A percentile compares a stretch with the other conserved stretches of the same genome.
Evolutionary conservation across 2,329 filamentous ascomycete genomes (phyloP).

Genomic region (Knufia petricola): DNA sequence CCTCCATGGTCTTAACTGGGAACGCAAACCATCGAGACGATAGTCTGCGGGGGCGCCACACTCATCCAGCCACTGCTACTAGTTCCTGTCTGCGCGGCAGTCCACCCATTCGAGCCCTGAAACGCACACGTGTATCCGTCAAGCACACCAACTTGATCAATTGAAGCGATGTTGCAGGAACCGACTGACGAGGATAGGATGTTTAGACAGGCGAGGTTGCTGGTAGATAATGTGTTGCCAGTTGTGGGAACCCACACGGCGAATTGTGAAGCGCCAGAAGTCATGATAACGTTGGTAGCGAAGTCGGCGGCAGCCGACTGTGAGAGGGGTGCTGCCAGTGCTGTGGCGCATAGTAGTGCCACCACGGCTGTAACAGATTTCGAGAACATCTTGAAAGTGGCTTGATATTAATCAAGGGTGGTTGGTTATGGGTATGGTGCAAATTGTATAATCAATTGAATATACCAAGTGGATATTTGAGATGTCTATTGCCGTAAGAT

Average conservation of each 20-base stretch:
- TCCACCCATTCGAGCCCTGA: constrained; percentile 22
- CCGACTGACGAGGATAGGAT: constrained; percentile 19
- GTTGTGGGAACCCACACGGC: constrained; percentile 20
- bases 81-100: constrained; percentile 12
- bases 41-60: constrained; percentile 22
- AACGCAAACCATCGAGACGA: constrained; percentile 3
- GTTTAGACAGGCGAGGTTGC: constrained; percentile 20
- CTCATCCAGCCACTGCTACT: constrained; percentile 18
- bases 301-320: constrained; percentile 12
- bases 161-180: constrained; percentile 19
- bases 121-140: constrained; percentile 30
- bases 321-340: constrained; percentile 11
- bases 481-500: too few species aligned
- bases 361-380: background rate
- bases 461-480: too few species aligned
- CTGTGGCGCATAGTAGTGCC: background rate
- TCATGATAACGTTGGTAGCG: constrained; percentile 21
- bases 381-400: background rate
- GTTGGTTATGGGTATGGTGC: too few species aligned
- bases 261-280: constrained; percentile 19
- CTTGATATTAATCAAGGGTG: too few species aligned
- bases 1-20: background rate
- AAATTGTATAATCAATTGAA: too few species aligned
- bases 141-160: constrained; percentile 20
- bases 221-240: constrained; percentile 16